Conservation (phyloP, 2,329 filamentous ascomycete genomes). For the Septoria linicola region DNA sequence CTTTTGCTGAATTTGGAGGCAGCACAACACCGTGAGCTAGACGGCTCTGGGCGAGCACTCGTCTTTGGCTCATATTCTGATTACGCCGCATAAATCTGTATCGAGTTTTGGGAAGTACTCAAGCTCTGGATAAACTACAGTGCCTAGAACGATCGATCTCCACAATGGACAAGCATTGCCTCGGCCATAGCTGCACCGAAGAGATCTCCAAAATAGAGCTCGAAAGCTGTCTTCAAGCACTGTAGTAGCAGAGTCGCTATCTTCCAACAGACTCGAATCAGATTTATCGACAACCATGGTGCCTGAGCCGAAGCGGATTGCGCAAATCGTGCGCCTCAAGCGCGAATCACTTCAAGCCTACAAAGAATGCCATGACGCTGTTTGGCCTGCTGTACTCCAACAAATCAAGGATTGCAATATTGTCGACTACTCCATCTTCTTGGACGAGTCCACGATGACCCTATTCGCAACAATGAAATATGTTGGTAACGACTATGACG, state of each 20-base stretch:
- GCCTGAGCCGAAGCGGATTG: slow-evolving; percentile 54
- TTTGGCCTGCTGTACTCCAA: slow-evolving; percentile 74
- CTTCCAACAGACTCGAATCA: background rate
- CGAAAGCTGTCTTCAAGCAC: background rate
- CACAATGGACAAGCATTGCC: slow-evolving; percentile 7
- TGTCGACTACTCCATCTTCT: slow-evolving; percentile 71
- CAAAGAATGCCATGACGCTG: slow-evolving; percentile 69
- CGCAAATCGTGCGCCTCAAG: slow-evolving; percentile 71
- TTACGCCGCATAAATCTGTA: slow-evolving; percentile 1
- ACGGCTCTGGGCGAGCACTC: slow-evolving; percentile 64
- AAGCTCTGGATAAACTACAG: too few species aligned
- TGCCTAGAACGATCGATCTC: background rate
- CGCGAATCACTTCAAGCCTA: slow-evolving; percentile 66
- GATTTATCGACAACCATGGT: slow-evolving; percentile 18
- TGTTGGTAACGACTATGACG: slow-evolving; percentile 68
- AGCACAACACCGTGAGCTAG: slow-evolving; percentile 60
- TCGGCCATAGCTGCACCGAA: slow-evolving; percentile 10
- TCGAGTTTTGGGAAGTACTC: too few species aligned
- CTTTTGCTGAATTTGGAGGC: slow-evolving; percentile 66
- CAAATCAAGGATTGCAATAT: slow-evolving; percentile 77
- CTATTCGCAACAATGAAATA: slow-evolving; percentile 79
- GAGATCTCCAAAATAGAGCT: background rate
- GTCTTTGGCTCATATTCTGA: slow-evolving; percentile 52
- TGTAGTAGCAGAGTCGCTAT: background rate
- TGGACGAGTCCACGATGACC: slow-evolving; percentile 61